Evolutionary conservation across 192 early-diverging fungal genomes (phyloP).

Genomic region (Rhizoclosmatium globosum): DNA sequence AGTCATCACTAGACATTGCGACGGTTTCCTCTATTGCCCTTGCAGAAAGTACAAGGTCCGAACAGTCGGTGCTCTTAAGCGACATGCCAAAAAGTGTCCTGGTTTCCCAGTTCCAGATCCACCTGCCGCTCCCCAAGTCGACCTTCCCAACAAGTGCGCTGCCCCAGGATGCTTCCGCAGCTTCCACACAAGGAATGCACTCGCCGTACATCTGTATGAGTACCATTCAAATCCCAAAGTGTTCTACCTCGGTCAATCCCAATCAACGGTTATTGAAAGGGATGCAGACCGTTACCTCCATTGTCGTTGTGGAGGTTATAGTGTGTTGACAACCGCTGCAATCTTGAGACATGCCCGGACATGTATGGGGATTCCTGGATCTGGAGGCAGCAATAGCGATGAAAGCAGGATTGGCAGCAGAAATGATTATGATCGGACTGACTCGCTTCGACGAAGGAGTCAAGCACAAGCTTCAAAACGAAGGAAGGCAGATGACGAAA

Average conservation of each 20-base stretch:
- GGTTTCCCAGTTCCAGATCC: background rate
- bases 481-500: no score
- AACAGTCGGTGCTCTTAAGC: slow-evolving; percentile 2
- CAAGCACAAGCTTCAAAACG: no score
- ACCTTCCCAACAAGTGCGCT: slow-evolving; percentile 10
- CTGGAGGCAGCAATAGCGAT: no score
- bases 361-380: background rate
- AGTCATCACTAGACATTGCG: background rate
- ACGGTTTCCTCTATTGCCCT: slow-evolving; percentile 2
- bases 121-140: background rate
- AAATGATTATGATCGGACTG: no score
- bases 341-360: slow-evolving; percentile 7
- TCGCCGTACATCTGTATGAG: slow-evolving; percentile 19
- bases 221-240: background rate
- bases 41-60: slow-evolving; percentile 10
- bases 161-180: background rate
- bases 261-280: background rate
- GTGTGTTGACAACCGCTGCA: slow-evolving; percentile 16
- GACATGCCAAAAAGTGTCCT: slow-evolving; percentile 6
- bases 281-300: background rate
- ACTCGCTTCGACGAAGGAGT: no score
- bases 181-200: slow-evolving; percentile 6
- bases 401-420: no score
- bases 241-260: background rate
- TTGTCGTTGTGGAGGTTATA: slow-evolving; percentile 9